A percentile compares a stretch with the other conserved stretches of the same genome.
phyloP scores from a whole-genome alignment of 352 stramenopile genomes.

The Pythium aphanidermatum region DNA sequence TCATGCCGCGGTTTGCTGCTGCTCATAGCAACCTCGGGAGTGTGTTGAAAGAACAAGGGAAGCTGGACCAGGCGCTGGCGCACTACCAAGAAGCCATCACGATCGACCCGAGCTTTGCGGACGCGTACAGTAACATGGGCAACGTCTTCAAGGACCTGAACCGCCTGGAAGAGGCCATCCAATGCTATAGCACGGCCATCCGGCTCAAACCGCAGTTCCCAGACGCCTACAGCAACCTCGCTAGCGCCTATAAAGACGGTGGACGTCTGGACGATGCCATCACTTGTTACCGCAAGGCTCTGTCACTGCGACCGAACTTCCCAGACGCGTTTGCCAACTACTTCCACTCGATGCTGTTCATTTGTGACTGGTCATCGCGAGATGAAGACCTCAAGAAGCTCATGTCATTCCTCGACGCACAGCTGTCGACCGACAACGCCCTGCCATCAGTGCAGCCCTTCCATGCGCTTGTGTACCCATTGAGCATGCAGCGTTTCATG shows the following conservation, averaged over 20 bases:
- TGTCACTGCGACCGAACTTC: conserved; percentile 87
- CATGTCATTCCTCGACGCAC: conserved; percentile 51
- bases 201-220: conserved; percentile 86
- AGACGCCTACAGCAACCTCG: conserved; percentile 91
- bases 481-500: conserved; percentile 71
- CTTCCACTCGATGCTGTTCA: conserved; percentile 88
- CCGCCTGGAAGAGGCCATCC: conserved; percentile 83
- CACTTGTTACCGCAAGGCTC: conserved; percentile 89
- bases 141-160: conserved; percentile 92
- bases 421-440: conserved; percentile 44
- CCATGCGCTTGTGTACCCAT: conserved; percentile 88
- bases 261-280: conserved; percentile 88
- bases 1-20: conserved; percentile 90
- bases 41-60: conserved; percentile 93
- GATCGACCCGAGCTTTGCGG: conserved; percentile 89
- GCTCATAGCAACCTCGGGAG: conserved; percentile 92
- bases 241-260: conserved; percentile 90
- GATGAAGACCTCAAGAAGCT: conserved; percentile 75
- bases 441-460: conserved; percentile 91
- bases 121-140: conserved; percentile 93
- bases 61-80: conserved; percentile 90
- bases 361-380: conserved; percentile 89
- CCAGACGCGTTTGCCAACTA: conserved; percentile 91
- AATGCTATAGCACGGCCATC: conserved; percentile 88
- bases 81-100: conserved; percentile 93